Evolutionary conservation across 2,329 filamentous ascomycete species (phyloP).

Genomic region (Ophiostoma montium): DNA sequence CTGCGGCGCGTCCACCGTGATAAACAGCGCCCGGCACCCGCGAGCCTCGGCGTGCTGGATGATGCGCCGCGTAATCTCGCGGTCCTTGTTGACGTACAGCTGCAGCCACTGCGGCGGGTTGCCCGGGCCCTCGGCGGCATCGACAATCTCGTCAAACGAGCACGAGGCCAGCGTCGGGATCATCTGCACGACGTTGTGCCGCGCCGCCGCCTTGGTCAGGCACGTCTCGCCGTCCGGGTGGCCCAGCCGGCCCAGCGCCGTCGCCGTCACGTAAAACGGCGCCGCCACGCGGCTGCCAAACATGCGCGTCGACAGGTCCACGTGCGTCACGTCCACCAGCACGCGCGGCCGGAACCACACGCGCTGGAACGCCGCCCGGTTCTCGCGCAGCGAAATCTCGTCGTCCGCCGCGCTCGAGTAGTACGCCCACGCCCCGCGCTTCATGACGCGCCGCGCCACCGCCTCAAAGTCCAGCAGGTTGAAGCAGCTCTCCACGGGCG

Average conservation of each 20-base stretch:
- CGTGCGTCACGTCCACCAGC: conserved; percentile 74
- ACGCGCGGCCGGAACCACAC: conserved; percentile 91
- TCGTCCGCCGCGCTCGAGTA: conserved; percentile 90
- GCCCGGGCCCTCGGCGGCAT: conserved; percentile 55
- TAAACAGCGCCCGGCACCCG: conserved; percentile 91
- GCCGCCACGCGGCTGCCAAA: conserved; percentile 71
- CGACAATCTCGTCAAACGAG: conserved; percentile 93
- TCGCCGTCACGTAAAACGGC: conserved; percentile 94
- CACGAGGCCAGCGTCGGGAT: conserved; percentile 94
- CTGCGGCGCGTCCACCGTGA: conserved; percentile 95
- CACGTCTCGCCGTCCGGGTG: conserved; percentile 89
- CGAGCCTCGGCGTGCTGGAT: conserved; percentile 82
- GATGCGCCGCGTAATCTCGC: conserved; percentile 76
- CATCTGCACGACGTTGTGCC: conserved; percentile 93
- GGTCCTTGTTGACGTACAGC: conserved; percentile 94
- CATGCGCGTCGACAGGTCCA: conserved; percentile 87
- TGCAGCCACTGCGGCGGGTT: conserved; percentile 87
- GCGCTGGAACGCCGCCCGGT: conserved; percentile 90
- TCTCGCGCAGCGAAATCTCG: conserved; percentile 87
- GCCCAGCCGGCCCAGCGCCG: conserved; percentile 87
- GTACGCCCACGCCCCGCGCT: conserved; percentile 93
- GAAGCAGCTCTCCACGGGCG: conserved; percentile 73
- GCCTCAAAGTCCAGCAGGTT: conserved; percentile 94
- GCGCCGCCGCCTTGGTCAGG: conserved; percentile 68
- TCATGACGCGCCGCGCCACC: conserved; percentile 82